phyloP scores from a whole-genome alignment of 306 rosid species.

The Macrotyloma uniflorum region DNA sequence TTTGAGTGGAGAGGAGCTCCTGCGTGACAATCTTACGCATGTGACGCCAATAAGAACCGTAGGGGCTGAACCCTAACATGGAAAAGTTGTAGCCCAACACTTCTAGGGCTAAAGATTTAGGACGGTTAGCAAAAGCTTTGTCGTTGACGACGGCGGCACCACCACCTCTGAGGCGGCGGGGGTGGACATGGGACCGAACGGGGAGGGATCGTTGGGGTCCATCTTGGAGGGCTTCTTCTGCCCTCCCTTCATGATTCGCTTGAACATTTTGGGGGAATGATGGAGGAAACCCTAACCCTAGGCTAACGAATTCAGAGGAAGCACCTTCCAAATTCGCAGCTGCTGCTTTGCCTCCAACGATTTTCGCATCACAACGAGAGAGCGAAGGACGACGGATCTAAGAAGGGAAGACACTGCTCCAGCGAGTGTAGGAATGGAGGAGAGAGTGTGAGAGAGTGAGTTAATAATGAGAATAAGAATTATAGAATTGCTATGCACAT shows the following conservation, averaged over 20 bases:
- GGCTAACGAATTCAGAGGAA: too few species aligned
- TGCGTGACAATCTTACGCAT: slow-evolving; percentile 40
- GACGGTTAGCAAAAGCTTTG: slow-evolving; percentile 39
- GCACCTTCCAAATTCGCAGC: slow-evolving; percentile 35
- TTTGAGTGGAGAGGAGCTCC: slow-evolving; percentile 33
- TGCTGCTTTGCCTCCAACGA: background rate
- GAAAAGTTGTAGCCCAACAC: slow-evolving; percentile 29
- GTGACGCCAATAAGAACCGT: slow-evolving; percentile 52
- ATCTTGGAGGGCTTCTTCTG: too few species aligned
- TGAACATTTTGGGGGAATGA: too few species aligned
- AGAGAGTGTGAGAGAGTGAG: too few species aligned
- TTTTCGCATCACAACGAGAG: slow-evolving; percentile 44
- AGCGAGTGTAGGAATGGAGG: too few species aligned
- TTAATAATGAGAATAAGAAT: too few species aligned
- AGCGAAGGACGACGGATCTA: slow-evolving; percentile 57
- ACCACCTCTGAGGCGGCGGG: slow-evolving; percentile 36
- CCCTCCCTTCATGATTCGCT: too few species aligned
- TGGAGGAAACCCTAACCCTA: too few species aligned
- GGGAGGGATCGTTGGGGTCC: slow-evolving; percentile 57
- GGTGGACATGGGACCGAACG: slow-evolving; percentile 38
- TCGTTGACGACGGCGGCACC: slow-evolving; percentile 50
- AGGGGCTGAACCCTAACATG: slow-evolving; percentile 39
- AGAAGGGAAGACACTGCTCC: background rate
- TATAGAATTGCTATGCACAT: too few species aligned
- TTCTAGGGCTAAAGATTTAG: slow-evolving; percentile 32